A percentile compares a stretch with the other conserved stretches of the same genome.
These are phyloP conservation scores for Aspergillus ruber DNA, from an alignment of 2,329 filamentous ascomycete genomes.

Conservation along the genomic window DNA sequence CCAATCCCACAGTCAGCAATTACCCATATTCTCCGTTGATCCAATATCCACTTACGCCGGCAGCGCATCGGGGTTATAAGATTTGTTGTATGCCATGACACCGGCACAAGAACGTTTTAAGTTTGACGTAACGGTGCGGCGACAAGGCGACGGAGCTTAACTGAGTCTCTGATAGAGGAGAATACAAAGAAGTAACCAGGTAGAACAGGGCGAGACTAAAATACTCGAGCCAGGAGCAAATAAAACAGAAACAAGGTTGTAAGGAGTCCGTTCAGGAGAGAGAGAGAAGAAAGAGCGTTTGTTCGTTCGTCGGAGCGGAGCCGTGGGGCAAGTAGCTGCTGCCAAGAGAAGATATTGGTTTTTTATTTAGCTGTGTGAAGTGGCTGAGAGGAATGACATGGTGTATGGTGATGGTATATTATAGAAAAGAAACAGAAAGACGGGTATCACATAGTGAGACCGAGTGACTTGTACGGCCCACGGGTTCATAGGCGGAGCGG, in stretches of 20 bases:
- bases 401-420: not conserved
- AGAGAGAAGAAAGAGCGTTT: constrained; percentile 4
- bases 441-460: too few species aligned
- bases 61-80: constrained; percentile 89
- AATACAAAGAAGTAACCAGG: not conserved
- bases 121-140: constrained; percentile 18
- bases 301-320: constrained; percentile 12
- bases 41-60: constrained; percentile 63
- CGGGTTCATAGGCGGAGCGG: not conserved
- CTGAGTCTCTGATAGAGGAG: not conserved
- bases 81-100: constrained; percentile 85
- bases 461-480: too few species aligned
- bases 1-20: constrained; percentile 7
- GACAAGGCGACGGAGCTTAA: not conserved
- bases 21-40: constrained; percentile 5
- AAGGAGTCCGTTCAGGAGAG: constrained; percentile 2
- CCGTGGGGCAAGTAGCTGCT: constrained; percentile 16
- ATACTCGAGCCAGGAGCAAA: not conserved
- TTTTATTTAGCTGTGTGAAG: too few species aligned
- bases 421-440: too few species aligned
- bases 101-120: not conserved
- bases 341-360: constrained; percentile 6
- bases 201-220: not conserved
- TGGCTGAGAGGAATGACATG: too few species aligned
- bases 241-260: not conserved